Conservation (phyloP, 805 yeast species). For the Starmerella geochares region DNA sequence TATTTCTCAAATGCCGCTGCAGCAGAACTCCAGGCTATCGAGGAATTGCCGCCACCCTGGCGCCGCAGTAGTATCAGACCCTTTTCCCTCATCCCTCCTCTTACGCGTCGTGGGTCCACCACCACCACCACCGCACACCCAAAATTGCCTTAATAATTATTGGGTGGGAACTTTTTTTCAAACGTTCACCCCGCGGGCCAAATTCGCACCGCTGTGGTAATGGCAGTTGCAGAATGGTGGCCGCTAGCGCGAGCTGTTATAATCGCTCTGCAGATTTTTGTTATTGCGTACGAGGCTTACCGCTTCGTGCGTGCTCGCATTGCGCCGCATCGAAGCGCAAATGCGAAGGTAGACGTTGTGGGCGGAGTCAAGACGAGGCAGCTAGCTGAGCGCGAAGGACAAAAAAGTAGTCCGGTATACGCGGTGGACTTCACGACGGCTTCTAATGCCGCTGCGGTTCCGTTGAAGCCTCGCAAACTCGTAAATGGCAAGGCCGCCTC, state of each 20-base stretch:
- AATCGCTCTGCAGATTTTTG: background rate
- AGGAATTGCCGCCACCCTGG: background rate
- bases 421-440: conserved; percentile 21
- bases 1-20: background rate
- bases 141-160: conserved; percentile 3
- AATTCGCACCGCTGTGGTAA: background rate
- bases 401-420: background rate
- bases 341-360: background rate
- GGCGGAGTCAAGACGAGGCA: background rate
- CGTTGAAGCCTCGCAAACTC: conserved; percentile 14
- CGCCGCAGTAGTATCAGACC: background rate
- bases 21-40: no score
- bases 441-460: conserved; percentile 1
- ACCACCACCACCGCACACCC: background rate
- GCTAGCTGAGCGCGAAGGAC: background rate
- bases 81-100: no score
- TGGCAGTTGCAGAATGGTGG: conserved; percentile 13
- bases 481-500: conserved; percentile 6
- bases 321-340: background rate
- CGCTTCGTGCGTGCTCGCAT: background rate
- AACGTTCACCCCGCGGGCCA: background rate
- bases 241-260: conserved; percentile 10
- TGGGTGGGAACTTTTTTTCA: conserved; percentile 7
- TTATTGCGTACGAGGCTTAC: conserved; percentile 1
- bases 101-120: no score